phyloP scores from a whole-genome alignment of 1,284 basidiomycete genomes.

The Apiotrichum mycotoxinovorans region DNA sequence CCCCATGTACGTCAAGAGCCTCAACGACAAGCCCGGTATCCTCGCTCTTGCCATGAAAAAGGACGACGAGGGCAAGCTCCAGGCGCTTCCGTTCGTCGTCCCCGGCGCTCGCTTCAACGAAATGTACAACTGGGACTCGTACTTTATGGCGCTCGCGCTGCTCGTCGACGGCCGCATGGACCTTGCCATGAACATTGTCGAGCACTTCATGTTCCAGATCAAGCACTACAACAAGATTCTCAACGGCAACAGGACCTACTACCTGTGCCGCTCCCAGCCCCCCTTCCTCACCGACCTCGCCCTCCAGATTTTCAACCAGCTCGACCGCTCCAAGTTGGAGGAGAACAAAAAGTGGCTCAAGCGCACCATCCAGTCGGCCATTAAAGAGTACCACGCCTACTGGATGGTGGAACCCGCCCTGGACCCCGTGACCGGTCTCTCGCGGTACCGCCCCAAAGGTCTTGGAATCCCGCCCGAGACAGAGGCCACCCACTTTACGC shows the following conservation, averaged over 20 bases:
- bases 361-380: slow-evolving; percentile 89
- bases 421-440: slow-evolving; percentile 87
- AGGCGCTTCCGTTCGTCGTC: slow-evolving; percentile 94
- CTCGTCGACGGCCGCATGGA: slow-evolving; percentile 89
- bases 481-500: slow-evolving; percentile 95
- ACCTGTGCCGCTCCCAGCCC: slow-evolving; percentile 91
- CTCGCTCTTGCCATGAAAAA: slow-evolving; percentile 89
- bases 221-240: slow-evolving; percentile 83
- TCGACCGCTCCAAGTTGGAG: slow-evolving; percentile 76
- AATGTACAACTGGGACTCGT: slow-evolving; percentile 57
- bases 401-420: slow-evolving; percentile 93
- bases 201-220: slow-evolving; percentile 99
- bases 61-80: slow-evolving; percentile 74
- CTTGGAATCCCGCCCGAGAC: slow-evolving; percentile 96
- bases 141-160: slow-evolving; percentile 64
- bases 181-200: slow-evolving; percentile 95
- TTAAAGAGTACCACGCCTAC: slow-evolving; percentile 97
- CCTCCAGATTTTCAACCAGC: slow-evolving; percentile 92
- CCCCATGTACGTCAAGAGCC: slow-evolving; percentile 80
- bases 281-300: slow-evolving; percentile 99
- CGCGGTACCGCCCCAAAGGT: slow-evolving; percentile 90
- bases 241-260: slow-evolving; percentile 55
- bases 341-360: slow-evolving; percentile 89
- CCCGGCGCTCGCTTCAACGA: slow-evolving; percentile 98
- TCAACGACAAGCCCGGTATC: slow-evolving; percentile 91